Evolutionary conservation across 768 basidiomycete genomes (phyloP).

Genomic region (Kwoniella dejecticola): DNA sequence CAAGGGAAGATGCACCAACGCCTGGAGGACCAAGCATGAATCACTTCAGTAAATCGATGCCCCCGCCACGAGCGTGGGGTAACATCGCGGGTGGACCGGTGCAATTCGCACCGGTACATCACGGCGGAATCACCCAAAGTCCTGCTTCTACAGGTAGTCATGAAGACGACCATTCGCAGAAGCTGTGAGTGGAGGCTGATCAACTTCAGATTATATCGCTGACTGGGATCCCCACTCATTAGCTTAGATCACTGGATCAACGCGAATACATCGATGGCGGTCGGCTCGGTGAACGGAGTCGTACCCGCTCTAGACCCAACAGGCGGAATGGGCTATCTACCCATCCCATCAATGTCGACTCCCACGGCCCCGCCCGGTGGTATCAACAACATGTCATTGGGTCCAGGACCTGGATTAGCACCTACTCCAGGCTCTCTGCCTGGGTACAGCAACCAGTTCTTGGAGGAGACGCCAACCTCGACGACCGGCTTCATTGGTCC

Average conservation of each 20-base stretch:
- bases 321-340: conserved; percentile 26
- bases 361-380: conserved; percentile 4
- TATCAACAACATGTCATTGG: conserved; percentile 9
- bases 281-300: conserved; percentile 39
- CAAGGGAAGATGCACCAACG: conserved; percentile 28
- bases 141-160: conserved; percentile 33
- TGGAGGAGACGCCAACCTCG: conserved; percentile 7
- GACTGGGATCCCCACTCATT: too few relatives aligned
- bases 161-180: conserved; percentile 55
- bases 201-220: not conserved
- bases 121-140: conserved; percentile 27
- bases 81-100: conserved; percentile 6
- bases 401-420: conserved; percentile 7
- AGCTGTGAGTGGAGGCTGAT: conserved; percentile 34
- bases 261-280: conserved; percentile 48
- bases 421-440: conserved; percentile 12
- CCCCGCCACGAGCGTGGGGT: conserved; percentile 20
- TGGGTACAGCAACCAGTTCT: not conserved
- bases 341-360: conserved; percentile 15
- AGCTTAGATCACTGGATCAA: conserved; percentile 54
- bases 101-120: conserved; percentile 18
- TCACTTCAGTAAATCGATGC: conserved; percentile 4
- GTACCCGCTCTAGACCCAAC: conserved; percentile 24
- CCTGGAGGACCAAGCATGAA: conserved; percentile 10
- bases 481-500: conserved; percentile 1